Evolutionary conservation across 2,329 filamentous ascomycete genomes (phyloP), one percentile per base, ranked within the genome.

Genomic region (Pseudocercospora fijiensis): DNA sequence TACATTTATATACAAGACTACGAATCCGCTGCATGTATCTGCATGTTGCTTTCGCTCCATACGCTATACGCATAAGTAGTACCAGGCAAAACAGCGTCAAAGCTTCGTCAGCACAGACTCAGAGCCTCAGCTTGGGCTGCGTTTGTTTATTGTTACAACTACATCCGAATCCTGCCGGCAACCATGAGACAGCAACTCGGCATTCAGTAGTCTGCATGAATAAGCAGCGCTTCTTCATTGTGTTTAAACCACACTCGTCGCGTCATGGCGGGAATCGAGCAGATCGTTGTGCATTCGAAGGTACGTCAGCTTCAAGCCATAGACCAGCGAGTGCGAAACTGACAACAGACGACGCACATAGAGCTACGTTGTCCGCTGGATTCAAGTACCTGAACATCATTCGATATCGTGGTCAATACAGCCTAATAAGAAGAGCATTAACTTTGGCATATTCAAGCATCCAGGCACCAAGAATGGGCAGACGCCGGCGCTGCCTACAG

Each of bases 351-450:
- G 24, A 37, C 22, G 24, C 43, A 24, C 45, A 20, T 69, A 98
- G 95, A 96, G 92, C 68, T 99, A 99, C 80, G 92, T 99, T 72
- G 91, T 99, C 62, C 92, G 95, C 75, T 99, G 95, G 94, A 91
- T 97, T 71, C 90, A 92, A 76, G 94, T 97, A 71, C 88, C 92
- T 61, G 88, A 92, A 68, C 90, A 90, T 60, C 89, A 96, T 77
- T 96, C 93, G 57, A 92, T 99, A 72, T 96, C 93, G 16, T 99
- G 95, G 95, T 97, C 92, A 74, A 87, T 99, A 43, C 93, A 98
- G 76, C 95, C 95, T 49, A 92, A 98, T 78, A 98, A 96, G 82
- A 98, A 97, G 80, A 97, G 94, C 64, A 90, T 99, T 78, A 97
- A 98, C 80, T 96, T 99, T 77, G 95, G 93, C 75, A 90, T 99